phyloP scores from a whole-genome alignment of 352 stramenopile genomes.

The Aphanomyces stellatus region DNA sequence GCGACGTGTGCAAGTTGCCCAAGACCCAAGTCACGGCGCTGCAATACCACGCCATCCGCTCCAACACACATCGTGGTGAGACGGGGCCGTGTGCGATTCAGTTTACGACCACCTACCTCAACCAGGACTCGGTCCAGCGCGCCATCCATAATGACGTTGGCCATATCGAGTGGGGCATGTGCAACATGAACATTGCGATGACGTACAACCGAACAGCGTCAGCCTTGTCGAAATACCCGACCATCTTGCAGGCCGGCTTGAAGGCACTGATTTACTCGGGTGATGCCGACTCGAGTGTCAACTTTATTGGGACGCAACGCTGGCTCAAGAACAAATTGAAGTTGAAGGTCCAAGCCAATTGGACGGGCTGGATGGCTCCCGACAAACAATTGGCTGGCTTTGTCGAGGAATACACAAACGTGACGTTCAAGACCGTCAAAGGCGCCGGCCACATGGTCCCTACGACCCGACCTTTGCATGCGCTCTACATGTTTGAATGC shows the following conservation, averaged over 20 bases:
- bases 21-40: slow-evolving; percentile 41
- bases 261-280: slow-evolving; percentile 57
- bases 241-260: slow-evolving; percentile 25
- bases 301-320: slow-evolving; percentile 27
- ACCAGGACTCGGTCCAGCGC: slow-evolving; percentile 46
- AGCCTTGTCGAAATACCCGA: slow-evolving; percentile 28
- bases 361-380: slow-evolving; percentile 33
- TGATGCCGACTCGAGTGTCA: slow-evolving; percentile 36
- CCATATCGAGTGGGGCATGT: slow-evolving; percentile 27
- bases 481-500: slow-evolving; percentile 19
- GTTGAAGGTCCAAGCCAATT: slow-evolving; percentile 32
- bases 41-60: slow-evolving; percentile 27
- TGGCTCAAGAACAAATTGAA: slow-evolving; percentile 63
- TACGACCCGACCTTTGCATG: slow-evolving; percentile 9
- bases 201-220: slow-evolving; percentile 37
- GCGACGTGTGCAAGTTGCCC: slow-evolving; percentile 33
- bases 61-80: slow-evolving; percentile 32
- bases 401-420: slow-evolving; percentile 65
- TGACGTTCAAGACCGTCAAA: slow-evolving; percentile 87
- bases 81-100: slow-evolving; percentile 69
- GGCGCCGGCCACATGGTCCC: slow-evolving; percentile 87
- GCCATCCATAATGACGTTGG: slow-evolving; percentile 62
- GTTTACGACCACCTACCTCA: slow-evolving; percentile 72
- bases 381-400: slow-evolving; percentile 72
- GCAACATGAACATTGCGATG: slow-evolving; percentile 33